These are phyloP conservation scores for Phytophthora foliorum DNA, from an alignment of 352 stramenopile genomes.

Conservation along the genomic window DNA sequence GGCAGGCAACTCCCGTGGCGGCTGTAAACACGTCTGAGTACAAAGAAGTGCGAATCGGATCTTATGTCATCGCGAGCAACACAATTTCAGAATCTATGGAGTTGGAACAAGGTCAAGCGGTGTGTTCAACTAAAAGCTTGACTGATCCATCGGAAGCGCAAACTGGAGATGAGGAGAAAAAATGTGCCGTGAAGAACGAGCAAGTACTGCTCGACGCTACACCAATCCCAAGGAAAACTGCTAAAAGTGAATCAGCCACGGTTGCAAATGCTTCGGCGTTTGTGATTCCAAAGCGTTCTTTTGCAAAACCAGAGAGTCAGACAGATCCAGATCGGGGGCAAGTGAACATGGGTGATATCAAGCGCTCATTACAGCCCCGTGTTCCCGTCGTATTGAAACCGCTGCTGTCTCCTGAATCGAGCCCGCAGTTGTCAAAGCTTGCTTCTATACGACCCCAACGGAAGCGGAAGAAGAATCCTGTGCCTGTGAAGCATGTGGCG, in stretches of 20 bases:
- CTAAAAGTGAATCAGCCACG: not conserved
- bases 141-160: constrained; percentile 8
- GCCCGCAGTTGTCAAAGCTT: constrained; percentile 7
- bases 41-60: not conserved
- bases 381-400: constrained; percentile 1
- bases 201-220: constrained; percentile 16
- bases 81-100: not conserved
- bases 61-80: not conserved
- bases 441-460: constrained; percentile 7
- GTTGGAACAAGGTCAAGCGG: not conserved
- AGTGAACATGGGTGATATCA: not conserved
- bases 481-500: constrained; percentile 40
- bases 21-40: not conserved
- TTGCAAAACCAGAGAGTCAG: constrained; percentile 19
- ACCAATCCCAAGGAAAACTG: constrained; percentile 28
- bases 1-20: not conserved
- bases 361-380: constrained; percentile 2
- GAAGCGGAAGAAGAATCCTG: constrained; percentile 57
- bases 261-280: constrained; percentile 23
- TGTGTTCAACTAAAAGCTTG: not conserved
- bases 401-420: constrained; percentile 16
- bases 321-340: not conserved
- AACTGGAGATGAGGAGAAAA: constrained; percentile 14
- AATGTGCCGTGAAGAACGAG: not conserved
- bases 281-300: constrained; percentile 39